Base-by-base conservation (phyloP, 2,329 filamentous ascomycete genomes). In the Claviceps africana region DNA sequence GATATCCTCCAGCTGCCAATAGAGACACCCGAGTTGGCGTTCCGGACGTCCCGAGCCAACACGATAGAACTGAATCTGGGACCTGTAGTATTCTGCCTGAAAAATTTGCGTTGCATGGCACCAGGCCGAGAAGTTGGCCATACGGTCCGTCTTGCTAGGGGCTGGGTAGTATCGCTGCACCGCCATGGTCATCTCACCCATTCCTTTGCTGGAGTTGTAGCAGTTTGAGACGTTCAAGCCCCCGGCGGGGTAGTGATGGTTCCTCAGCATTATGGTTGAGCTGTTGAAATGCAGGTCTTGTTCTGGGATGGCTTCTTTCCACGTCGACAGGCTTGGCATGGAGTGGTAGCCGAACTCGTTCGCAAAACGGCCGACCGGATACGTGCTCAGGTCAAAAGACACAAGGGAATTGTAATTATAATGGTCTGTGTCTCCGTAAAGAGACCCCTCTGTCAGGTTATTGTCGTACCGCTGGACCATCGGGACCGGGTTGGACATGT, bases 1-100 rank as follows among this genome's bases (percentile, higher is more conserved):
- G 53, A 81, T 75, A 58, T 83, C 80, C 57, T 83, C 78, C 1
- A 84, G 67, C 59, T 83, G 80, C 81, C 80, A 84, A 61, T 82
- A 83, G 5, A 84, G 60, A 11, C 71, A 73, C 0, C 79, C 80
- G 2, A 83, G 69, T 57, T 82, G 78, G 0, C 78, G 69, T 54
- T 83, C 74, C 0, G 72, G 74, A 57, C 73, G 59, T 0, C 78
- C 80, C 40, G 75, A 78, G 0, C 80, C 80, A 5, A 75, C 68
- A 5, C 80, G 72, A 59, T 83, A 83, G 63, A 78, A 82, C 51
- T 77, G 70, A 17, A 83, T 82, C 61, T 83, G 72, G 2, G 67
- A 72, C 42, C 73, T 75, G 63, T 83, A 82, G 61, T 77, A 76
- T 56, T 82, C 78, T 2, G 79, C 78, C 60, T 83, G 80, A 67